A percentile compares a stretch with the other conserved stretches of the same genome.
Evolutionary conservation across 495 filamentous ascomycete species (phyloP).

Genomic region (Chlorociboria aeruginascens): DNA sequence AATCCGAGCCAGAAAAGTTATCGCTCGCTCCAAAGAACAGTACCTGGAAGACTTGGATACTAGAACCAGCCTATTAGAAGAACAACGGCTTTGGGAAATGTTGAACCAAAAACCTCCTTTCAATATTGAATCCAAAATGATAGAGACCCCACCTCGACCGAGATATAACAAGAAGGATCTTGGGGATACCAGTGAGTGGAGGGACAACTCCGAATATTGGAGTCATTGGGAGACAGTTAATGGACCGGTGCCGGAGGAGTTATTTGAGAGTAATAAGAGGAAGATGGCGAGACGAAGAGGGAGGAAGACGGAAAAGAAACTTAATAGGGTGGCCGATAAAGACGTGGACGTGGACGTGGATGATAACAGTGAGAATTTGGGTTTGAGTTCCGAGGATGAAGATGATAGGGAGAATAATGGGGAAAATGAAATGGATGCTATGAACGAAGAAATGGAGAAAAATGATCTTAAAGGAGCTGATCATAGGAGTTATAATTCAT

Average conservation of each 20-base stretch:
- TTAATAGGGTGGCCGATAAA: neutral
- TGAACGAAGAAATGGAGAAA: constrained; percentile 1
- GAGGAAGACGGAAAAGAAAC: neutral
- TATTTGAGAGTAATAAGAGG: constrained; percentile 19
- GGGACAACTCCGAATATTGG: constrained; percentile 29
- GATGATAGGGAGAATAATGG: neutral
- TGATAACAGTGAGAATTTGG: neutral
- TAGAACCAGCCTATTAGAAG: constrained; percentile 37
- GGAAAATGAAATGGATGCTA: neutral
- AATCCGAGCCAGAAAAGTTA: constrained; percentile 19
- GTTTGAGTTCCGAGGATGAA: neutral
- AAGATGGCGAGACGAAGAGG: constrained; percentile 2
- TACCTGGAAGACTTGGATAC: constrained; percentile 44
- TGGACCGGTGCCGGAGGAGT: constrained; percentile 20
- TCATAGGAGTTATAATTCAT: neutral
- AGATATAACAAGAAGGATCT: constrained; percentile 20
- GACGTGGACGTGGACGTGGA: neutral
- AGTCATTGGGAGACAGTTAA: constrained; percentile 40
- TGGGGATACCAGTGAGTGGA: constrained; percentile 32
- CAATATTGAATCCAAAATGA: constrained; percentile 11
- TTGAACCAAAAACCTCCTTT: constrained; percentile 22
- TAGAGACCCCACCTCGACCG: constrained; percentile 14
- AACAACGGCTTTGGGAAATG: constrained; percentile 41
- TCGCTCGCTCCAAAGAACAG: constrained; percentile 30
- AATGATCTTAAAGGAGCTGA: neutral